Conservation (phyloP, 2,329 filamentous ascomycete species). For the Fusarium dimerum region DNA sequence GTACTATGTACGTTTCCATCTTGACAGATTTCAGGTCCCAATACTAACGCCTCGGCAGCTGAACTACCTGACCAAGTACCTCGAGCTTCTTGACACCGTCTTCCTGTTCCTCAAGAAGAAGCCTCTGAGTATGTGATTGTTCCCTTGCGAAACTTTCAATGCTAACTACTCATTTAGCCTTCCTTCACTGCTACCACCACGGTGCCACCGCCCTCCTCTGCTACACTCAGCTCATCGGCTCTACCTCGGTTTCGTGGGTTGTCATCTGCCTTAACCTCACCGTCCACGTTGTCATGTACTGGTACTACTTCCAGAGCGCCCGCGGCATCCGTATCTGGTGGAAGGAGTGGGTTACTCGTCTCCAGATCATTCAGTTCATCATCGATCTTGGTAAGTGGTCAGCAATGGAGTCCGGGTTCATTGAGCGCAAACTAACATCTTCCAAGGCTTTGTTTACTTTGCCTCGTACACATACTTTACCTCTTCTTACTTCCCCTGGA, state of each 20-base stretch:
- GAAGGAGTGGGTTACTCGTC: conserved; percentile 99
- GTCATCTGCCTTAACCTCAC: conserved; percentile 88
- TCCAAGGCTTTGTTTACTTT: conserved; percentile 90
- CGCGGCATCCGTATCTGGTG: conserved; percentile 96
- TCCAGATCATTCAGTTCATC: conserved; percentile 96
- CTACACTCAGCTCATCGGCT: conserved; percentile 94
- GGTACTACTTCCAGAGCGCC: conserved; percentile 99
- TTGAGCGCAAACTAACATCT: conserved; percentile 20
- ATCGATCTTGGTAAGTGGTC: conserved; percentile 81
- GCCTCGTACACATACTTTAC: conserved; percentile 99
- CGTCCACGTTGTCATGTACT: conserved; percentile 99
- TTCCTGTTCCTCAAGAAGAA: conserved; percentile 99
- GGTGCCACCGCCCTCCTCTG: conserved; percentile 94
- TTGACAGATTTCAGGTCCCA: background rate
- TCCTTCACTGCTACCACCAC: conserved; percentile 99
- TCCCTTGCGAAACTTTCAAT: background rate
- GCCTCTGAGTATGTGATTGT: conserved; percentile 64
- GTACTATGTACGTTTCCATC: conserved; percentile 76
- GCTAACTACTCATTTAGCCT: conserved; percentile 56
- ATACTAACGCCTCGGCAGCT: conserved; percentile 56
- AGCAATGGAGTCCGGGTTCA: background rate
- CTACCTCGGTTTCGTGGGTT: conserved; percentile 93
- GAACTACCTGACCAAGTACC: conserved; percentile 97
- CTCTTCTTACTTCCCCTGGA: conserved; percentile 81
- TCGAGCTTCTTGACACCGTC: conserved; percentile 91